phyloP scores from a whole-genome alignment of 202 grass and related monocot genomes.

The Brachypodium distachyon region DNA sequence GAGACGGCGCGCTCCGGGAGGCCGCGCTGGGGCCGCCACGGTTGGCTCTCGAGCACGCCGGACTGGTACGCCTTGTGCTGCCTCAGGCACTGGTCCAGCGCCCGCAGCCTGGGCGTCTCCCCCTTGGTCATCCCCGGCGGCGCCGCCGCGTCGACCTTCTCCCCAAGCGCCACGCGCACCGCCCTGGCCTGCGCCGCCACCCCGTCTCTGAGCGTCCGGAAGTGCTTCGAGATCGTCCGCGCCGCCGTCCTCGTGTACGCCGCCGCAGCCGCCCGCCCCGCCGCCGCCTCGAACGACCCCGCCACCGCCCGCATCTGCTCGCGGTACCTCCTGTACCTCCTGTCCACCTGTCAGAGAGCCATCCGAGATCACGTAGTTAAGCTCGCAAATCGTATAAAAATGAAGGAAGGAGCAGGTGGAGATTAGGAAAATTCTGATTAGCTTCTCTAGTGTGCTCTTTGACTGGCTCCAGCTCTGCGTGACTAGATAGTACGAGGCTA shows the following conservation, averaged over 20 bases:
- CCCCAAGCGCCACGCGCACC: conserved; percentile 42
- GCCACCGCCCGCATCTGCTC: conserved; percentile 65
- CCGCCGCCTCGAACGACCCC: conserved; percentile 63
- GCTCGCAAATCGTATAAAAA: neutral
- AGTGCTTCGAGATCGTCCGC: conserved; percentile 71
- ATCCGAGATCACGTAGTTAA: neutral
- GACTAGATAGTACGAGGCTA: neutral
- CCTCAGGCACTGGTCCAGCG: conserved; percentile 80
- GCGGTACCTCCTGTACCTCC: conserved; percentile 69
- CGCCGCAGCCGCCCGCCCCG: conserved; percentile 43
- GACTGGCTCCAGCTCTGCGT: neutral
- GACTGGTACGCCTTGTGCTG: conserved; percentile 70
- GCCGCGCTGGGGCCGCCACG: conserved; percentile 82
- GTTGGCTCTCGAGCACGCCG: conserved; percentile 59
- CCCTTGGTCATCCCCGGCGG: conserved; percentile 26
- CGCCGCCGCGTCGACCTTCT: conserved; percentile 33
- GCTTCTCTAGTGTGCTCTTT: neutral
- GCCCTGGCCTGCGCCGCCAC: conserved; percentile 51
- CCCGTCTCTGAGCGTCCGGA: conserved; percentile 54
- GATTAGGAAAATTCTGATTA: neutral
- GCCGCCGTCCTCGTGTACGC: conserved; percentile 57
- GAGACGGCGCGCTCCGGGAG: conserved; percentile 73
- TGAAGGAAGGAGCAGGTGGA: neutral
- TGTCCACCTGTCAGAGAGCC: conserved; percentile 64
- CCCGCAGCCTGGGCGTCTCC: conserved; percentile 63